phyloP scores from a whole-genome alignment of 176 grass and related monocot species.

The Raddia distichophylla region DNA sequence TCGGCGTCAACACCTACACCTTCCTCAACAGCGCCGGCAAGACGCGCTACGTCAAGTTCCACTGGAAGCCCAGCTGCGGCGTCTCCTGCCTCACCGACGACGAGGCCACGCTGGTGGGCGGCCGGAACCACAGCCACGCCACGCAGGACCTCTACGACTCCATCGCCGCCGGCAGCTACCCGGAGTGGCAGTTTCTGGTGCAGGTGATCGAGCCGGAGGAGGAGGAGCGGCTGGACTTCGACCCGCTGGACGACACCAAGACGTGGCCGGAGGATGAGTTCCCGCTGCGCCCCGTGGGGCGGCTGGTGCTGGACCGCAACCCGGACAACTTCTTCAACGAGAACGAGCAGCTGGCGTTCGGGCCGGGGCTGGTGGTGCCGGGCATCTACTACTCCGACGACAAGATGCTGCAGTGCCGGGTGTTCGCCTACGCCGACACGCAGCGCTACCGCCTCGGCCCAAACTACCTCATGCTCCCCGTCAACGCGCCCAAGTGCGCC shows the following conservation, averaged over 20 bases:
- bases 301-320: slow-evolving; percentile 81
- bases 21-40: slow-evolving; percentile 70
- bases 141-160: slow-evolving; percentile 88
- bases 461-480: slow-evolving; percentile 86
- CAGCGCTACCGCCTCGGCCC: slow-evolving; percentile 79
- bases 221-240: slow-evolving; percentile 69
- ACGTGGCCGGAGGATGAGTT: slow-evolving; percentile 81
- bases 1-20: slow-evolving; percentile 86
- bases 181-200: slow-evolving; percentile 45
- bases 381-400: slow-evolving; percentile 96
- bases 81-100: slow-evolving; percentile 67
- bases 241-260: slow-evolving; percentile 93
- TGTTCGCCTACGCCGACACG: slow-evolving; percentile 88
- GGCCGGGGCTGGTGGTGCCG: slow-evolving; percentile 72
- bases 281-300: slow-evolving; percentile 63
- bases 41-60: slow-evolving; percentile 73
- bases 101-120: slow-evolving; percentile 63
- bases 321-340: slow-evolving; percentile 89
- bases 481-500: slow-evolving; percentile 74
- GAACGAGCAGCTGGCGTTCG: slow-evolving; percentile 89
- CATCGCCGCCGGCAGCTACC: slow-evolving; percentile 65
- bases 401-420: slow-evolving; percentile 94
- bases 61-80: slow-evolving; percentile 87
- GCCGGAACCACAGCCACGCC: slow-evolving; percentile 78
- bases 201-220: slow-evolving; percentile 66